Base-by-base conservation (phyloP, 1,284 basidiomycete genomes). In the Cutaneotrichosporon sp. region DNA sequence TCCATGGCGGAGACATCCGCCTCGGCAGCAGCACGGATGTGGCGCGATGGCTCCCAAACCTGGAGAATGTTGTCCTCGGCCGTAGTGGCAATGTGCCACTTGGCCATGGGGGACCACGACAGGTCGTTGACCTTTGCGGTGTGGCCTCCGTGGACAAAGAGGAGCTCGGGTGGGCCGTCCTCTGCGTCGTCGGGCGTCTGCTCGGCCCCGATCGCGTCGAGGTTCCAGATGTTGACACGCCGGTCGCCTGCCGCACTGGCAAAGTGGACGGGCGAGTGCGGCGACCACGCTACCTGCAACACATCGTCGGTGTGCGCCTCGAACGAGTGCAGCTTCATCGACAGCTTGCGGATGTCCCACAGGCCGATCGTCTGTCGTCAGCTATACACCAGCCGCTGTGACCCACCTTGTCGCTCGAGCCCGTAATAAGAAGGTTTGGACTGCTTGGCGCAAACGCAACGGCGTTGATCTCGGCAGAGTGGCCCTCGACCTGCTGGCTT, bases 111-210 rank as follows among this genome's bases (percentile, higher is more conserved):
- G 35, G 64, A 67, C 76, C 77, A 78, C 15, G 65, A 68, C n/a
- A 77, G 55, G 61, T 78, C 77, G 46, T 71, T 73, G 36, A 74
- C 69, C 55, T 75, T 69, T 33, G 72, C 60, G 8, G 73, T 77
- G 63, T 75, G 77, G 30, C 88, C 90, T 63, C 92, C 91, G 64
- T 96, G 91, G 43, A 94, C 82, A 71, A 97, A 97, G 60, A 96
- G 76, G 54, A 96, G 77, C 73, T 97, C 92, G 4, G 94, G 93
- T 4, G 96, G 61, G 8, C 96, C 94, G 68, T 98, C 94, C 74
- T 98, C 96, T 48, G 91, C 89, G 68, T 98, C 94, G 64, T 98
- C 94, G 2, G 94, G 93, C 1, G 90, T 90, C 73, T 98, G 94
- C 74, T 98, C 96, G 47, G 87, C 84, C 1, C 94, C 94, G 60